A percentile compares a stretch with the other conserved stretches of the same genome.
phyloP scores from a whole-genome alignment of 345 rosid genomes.

The Sonneratia alba region DNA sequence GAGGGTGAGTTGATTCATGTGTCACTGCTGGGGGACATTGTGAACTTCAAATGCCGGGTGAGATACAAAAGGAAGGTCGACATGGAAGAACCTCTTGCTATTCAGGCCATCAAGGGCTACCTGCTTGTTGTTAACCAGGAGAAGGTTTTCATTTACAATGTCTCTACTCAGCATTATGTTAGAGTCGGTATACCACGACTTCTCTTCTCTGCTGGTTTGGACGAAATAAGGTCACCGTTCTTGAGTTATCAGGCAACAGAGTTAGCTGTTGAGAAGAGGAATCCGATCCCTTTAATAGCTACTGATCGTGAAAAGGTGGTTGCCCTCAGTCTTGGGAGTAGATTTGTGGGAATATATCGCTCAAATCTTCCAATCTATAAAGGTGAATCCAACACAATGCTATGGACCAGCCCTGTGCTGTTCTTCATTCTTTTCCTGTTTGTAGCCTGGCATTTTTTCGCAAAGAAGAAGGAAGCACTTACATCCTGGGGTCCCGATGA shows the following conservation, averaged over 20 bases:
- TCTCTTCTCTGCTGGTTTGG: conserved; percentile 63
- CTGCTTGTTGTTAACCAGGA: conserved; percentile 50
- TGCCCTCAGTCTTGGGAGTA: conserved; percentile 73
- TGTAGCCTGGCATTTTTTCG: conserved; percentile 87
- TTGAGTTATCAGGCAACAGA: conserved; percentile 37
- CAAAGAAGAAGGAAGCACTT: conserved; percentile 91
- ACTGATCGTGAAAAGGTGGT: conserved; percentile 74
- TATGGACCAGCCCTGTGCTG: conserved; percentile 79
- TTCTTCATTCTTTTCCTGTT: conserved; percentile 74
- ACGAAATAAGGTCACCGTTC: conserved; percentile 70
- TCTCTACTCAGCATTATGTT: conserved; percentile 75
- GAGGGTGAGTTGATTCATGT: conserved; percentile 82
- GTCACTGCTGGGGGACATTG: conserved; percentile 60
- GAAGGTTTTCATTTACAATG: conserved; percentile 65
- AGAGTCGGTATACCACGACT: conserved; percentile 59
- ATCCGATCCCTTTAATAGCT: conserved; percentile 46
- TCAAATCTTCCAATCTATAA: conserved; percentile 58
- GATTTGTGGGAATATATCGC: conserved; percentile 67
- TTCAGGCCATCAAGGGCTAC: conserved; percentile 83
- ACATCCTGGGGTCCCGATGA: conserved; percentile 96
- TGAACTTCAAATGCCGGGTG: conserved; percentile 90
- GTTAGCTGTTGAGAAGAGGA: conserved; percentile 14
- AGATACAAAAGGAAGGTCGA: conserved; percentile 70
- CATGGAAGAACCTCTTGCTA: conserved; percentile 51
- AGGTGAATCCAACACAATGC: conserved; percentile 62